Percentiles rank a stretch among this genome's conserved stretches.
phyloP scores from a whole-genome alignment of 805 yeast species.

The Pichia deserticola region DNA sequence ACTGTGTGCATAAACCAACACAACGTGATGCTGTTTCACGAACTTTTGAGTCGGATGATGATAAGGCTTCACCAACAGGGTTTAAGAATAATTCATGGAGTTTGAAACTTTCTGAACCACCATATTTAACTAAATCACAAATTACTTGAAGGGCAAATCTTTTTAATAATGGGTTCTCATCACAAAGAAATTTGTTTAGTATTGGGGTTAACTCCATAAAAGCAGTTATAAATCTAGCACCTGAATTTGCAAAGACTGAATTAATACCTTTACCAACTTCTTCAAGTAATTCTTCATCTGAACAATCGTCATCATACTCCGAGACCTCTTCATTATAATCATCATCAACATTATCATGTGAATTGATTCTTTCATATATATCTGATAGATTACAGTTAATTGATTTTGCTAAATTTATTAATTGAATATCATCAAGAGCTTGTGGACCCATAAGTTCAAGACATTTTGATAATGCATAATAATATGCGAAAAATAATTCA shows the following conservation, averaged over 20 bases:
- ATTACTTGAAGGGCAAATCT: constrained; percentile 74
- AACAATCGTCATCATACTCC: constrained; percentile 73
- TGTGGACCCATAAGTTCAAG: constrained; percentile 61
- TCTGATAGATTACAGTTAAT: constrained; percentile 57
- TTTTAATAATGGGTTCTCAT: constrained; percentile 59
- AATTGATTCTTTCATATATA: constrained; percentile 60
- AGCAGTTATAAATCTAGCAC: constrained; percentile 50
- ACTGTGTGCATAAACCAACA: constrained; percentile 80
- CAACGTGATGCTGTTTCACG: constrained; percentile 85
- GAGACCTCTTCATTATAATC: constrained; percentile 84
- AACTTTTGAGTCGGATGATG: constrained; percentile 58
- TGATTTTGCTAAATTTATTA: constrained; percentile 50
- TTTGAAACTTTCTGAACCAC: constrained; percentile 60
- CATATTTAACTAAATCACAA: constrained; percentile 72
- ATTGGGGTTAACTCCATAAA: constrained; percentile 61
- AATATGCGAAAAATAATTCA: constrained; percentile 73
- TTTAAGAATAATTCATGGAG: constrained; percentile 59
- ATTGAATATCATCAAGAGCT: constrained; percentile 47
- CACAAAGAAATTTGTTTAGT: constrained; percentile 52
- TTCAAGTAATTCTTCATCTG: constrained; percentile 85
- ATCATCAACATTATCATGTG: constrained; percentile 69
- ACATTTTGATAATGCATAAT: constrained; percentile 61
- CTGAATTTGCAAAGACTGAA: constrained; percentile 58
- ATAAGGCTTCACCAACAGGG: constrained; percentile 58
- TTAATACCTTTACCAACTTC: constrained; percentile 74